Base-by-base conservation (phyloP, 805 yeast genomes). In the Saturnispora ahearnii region DNA sequence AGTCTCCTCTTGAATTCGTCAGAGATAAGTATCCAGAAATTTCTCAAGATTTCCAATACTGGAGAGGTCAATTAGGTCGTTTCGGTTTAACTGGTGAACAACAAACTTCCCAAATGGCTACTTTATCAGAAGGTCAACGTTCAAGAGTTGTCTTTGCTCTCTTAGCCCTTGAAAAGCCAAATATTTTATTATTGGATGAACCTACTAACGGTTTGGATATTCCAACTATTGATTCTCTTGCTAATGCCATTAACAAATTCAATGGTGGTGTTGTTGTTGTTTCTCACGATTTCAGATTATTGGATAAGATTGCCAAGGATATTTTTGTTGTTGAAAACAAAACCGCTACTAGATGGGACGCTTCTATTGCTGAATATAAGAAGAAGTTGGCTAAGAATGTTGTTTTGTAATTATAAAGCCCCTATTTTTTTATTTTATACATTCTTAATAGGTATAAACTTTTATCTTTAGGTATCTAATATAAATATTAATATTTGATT, bases 191-290 rank as follows among this genome's bases (percentile, higher is more conserved):
- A 66, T 77, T 93, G 73, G 99, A 93, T 77, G 99, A 93, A 83
- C 99, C 99, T 80, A 93, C 99, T 59, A 93, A 93, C 79, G 98
- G 98, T 78, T 77, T 93, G 71, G 99, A 93, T 77, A 91, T 93
- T 62, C 89, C 97, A 64, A 90, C 99, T 47, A 93, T 93, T 66
- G 99, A 93, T 72, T 93, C 99, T 41, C 77, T 93, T 62, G 99
- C 97, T 48, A 95, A 85, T 51, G 99, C 99, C 57, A 91, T 93
- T 67, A 83, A 89, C 58, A 84, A 80, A 31, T 93, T 87, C 78
- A 86, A 83, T 66, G 99, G 99, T 73, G 99, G 99, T 78, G 96
- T 91, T 49, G 95, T 89, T 58, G 96, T 93, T 52, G 99, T 93
- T 57, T 89, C 97, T 55, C 99, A 93, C 79, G 99, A 93, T 75